Conservation (phyloP, 2,329 filamentous ascomycete genomes). For the Aureobasidium sp. region DNA sequence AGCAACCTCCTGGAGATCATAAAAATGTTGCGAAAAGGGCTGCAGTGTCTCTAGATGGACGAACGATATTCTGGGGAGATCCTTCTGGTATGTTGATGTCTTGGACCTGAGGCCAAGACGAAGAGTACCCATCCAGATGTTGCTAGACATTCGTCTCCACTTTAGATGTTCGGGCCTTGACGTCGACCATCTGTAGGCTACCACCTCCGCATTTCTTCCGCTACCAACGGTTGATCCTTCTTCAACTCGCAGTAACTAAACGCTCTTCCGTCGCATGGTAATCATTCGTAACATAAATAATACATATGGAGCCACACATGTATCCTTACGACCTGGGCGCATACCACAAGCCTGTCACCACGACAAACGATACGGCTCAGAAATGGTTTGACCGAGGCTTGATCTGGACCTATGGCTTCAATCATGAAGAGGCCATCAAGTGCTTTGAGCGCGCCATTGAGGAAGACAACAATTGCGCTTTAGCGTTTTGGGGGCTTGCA, state of each 20-base stretch:
- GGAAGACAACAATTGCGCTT: constrained; percentile 46
- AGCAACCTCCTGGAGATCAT: too few species aligned
- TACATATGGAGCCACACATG: not conserved
- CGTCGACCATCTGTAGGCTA: not conserved
- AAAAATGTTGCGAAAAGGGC: too few species aligned
- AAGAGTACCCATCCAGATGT: too few species aligned
- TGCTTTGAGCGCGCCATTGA: constrained; percentile 56
- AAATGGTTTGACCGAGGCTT: constrained; percentile 64
- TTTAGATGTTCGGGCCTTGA: too few species aligned
- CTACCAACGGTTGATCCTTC: not conserved
- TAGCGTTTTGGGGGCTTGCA: constrained; percentile 63
- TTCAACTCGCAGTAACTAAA: too few species aligned
- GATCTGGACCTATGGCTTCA: constrained; percentile 68
- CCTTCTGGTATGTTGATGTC: too few species aligned
- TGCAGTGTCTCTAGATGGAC: too few species aligned
- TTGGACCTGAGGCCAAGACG: too few species aligned
- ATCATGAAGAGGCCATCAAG: constrained; percentile 60
- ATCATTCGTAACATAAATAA: too few species aligned
- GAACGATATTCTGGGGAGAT: too few species aligned
- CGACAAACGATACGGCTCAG: constrained; percentile 44
- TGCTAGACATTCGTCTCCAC: too few species aligned
- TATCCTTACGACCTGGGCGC: constrained; percentile 49
- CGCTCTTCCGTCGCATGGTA: too few species aligned
- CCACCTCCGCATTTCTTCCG: not conserved
- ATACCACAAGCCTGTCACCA: constrained; percentile 48